These are phyloP conservation scores for Arachis monticola DNA, from an alignment of 331 rosid genomes.

Conservation along the genomic window DNA sequence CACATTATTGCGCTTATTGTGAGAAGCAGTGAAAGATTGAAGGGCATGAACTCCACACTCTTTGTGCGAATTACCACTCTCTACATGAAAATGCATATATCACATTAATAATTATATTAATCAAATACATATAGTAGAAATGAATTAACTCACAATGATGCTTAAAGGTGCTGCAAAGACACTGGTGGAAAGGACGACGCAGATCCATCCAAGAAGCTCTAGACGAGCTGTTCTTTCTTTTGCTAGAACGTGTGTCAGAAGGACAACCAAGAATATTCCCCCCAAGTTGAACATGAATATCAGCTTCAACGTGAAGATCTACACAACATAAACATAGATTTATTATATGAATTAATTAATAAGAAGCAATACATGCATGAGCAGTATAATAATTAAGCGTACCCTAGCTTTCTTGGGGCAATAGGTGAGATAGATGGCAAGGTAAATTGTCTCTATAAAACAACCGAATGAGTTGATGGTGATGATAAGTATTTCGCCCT, in stretches of 20 bases:
- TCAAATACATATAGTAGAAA: not conserved
- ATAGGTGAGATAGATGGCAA: conserved; percentile 64
- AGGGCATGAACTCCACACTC: conserved; percentile 96
- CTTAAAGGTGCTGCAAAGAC: conserved; percentile 93
- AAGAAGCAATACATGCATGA: too few relatives aligned
- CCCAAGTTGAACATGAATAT: conserved; percentile 66
- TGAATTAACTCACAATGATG: conserved; percentile 58
- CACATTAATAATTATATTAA: conserved; percentile 10
- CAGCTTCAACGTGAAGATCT: conserved; percentile 72
- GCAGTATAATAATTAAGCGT: not conserved
- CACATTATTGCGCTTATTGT: conserved; percentile 80
- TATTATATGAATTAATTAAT: not conserved
- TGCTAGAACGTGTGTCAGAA: conserved; percentile 63
- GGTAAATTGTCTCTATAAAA: conserved; percentile 81
- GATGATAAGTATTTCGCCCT: conserved; percentile 67
- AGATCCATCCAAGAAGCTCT: conserved; percentile 82
- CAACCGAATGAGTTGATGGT: conserved; percentile 83
- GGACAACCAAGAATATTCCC: conserved; percentile 72
- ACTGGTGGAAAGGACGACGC: conserved; percentile 70
- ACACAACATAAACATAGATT: conserved; percentile 33
- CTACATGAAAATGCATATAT: conserved; percentile 47
- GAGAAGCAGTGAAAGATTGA: conserved; percentile 75
- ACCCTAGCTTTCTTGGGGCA: conserved; percentile 80
- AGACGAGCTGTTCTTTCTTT: conserved; percentile 54
- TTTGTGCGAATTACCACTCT: conserved; percentile 81